phyloP scores from a whole-genome alignment of 1,139 yeast species.

The Pichia sp. region DNA sequence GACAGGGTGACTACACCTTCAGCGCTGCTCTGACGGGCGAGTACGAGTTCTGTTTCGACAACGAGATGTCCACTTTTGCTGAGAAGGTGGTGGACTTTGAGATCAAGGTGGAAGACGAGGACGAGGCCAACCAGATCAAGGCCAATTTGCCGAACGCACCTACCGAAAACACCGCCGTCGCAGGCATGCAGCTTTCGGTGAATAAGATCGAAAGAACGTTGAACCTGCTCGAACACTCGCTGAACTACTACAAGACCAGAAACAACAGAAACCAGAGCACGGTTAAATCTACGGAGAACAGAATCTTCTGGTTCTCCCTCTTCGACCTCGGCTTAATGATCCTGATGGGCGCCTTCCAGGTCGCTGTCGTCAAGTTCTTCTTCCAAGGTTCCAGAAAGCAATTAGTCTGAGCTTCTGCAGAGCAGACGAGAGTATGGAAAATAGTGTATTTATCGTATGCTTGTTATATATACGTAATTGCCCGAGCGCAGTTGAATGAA shows the following conservation, averaged over 20 bases:
- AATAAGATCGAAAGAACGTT: constrained; percentile 64
- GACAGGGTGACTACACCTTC: constrained; percentile 84
- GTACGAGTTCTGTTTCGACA: constrained; percentile 87
- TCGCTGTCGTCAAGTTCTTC: constrained; percentile 77
- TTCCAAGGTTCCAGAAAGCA: constrained; percentile 83
- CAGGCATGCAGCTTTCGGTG: constrained; percentile 56
- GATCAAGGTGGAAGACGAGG: constrained; percentile 55
- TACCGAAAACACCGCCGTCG: constrained; percentile 52
- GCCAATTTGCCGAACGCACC: constrained; percentile 68
- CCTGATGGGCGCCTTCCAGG: constrained; percentile 82
- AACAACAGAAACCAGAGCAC: constrained; percentile 89
- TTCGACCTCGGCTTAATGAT: constrained; percentile 79
- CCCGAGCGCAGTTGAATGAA: too few relatives aligned
- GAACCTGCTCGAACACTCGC: constrained; percentile 56
- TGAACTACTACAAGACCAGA: constrained; percentile 88
- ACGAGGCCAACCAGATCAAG: constrained; percentile 35
- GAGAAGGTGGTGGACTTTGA: constrained; percentile 90
- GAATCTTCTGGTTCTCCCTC: constrained; percentile 80
- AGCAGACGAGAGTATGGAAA: not conserved
- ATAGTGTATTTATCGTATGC: not conserved
- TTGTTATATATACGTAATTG: not conserved
- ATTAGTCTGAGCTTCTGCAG: constrained; percentile 45
- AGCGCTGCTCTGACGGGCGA: constrained; percentile 71
- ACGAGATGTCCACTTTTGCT: constrained; percentile 81
- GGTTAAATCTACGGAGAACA: constrained; percentile 79